Percentiles rank a stretch among this genome's conserved stretches.
phyloP scores from a whole-genome alignment of 805 yeast species.

The Helenozyma rhizophorensis region DNA sequence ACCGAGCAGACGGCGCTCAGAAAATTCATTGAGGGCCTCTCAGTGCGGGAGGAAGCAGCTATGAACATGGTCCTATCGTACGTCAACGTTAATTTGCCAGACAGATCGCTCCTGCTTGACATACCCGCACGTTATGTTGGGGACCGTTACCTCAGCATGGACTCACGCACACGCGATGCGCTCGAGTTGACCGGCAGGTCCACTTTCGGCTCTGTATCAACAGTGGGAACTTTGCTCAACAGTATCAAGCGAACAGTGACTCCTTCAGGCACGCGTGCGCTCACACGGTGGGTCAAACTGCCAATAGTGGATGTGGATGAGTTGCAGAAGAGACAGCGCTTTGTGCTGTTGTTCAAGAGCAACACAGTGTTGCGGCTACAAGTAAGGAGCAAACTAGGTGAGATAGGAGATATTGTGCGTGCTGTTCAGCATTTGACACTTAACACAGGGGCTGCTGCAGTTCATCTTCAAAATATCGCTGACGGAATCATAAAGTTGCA shows the following conservation, averaged over 20 bases:
- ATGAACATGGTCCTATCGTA: constrained; percentile 59
- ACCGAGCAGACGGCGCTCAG: constrained; percentile 33
- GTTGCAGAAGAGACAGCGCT: constrained; percentile 47
- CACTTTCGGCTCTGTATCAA: constrained; percentile 42
- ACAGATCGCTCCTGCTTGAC: constrained; percentile 55
- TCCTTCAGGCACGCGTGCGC: constrained; percentile 72
- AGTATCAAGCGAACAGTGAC: constrained; percentile 73
- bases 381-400: constrained; percentile 34
- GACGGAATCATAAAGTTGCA: constrained; percentile 25
- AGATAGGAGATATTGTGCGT: constrained; percentile 55
- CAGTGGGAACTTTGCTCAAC: constrained; percentile 68
- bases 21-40: constrained; percentile 30
- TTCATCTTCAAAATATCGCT: constrained; percentile 27
- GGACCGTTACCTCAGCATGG: constrained; percentile 64
- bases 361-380: constrained; percentile 17
- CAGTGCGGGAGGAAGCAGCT: constrained; percentile 54
- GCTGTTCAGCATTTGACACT: constrained; percentile 50
- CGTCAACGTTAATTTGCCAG: constrained; percentile 69
- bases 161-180: constrained; percentile 71
- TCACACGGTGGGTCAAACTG: constrained; percentile 76
- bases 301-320: constrained; percentile 63
- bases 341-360: constrained; percentile 28
- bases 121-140: constrained; percentile 59
- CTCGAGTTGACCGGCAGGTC: constrained; percentile 63
- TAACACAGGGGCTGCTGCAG: constrained; percentile 29